Conservation (phyloP, 2,329 filamentous ascomycete genomes). For the Sporothrix variecibatus region DNA sequence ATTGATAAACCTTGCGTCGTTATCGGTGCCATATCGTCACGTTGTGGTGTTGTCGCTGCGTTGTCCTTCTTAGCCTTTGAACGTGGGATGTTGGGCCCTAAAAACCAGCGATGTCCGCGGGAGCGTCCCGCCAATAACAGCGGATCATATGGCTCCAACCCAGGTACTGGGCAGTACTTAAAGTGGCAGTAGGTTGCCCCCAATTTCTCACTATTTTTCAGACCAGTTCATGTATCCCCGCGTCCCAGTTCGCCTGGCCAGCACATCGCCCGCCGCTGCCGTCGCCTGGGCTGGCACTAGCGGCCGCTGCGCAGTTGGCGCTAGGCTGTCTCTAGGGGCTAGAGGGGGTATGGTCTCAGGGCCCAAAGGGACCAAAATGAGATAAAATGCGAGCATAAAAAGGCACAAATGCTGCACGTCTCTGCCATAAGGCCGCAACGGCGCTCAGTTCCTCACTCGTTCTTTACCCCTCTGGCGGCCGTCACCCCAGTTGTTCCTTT, state of each 20-base stretch:
- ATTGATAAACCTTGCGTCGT: background rate
- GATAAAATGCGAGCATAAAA: background rate
- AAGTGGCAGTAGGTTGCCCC: background rate
- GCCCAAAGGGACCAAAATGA: background rate
- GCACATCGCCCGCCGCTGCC: background rate
- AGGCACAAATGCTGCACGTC: background rate
- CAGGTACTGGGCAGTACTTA: conserved; percentile 9
- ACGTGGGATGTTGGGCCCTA: background rate
- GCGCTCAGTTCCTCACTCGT: background rate
- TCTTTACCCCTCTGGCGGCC: background rate
- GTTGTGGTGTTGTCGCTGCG: background rate
- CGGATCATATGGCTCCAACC: conserved; percentile 20
- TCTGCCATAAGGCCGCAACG: conserved; percentile 21
- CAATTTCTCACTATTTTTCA: background rate
- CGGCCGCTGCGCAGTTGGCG: conserved; percentile 23
- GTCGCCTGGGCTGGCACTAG: conserved; percentile 20
- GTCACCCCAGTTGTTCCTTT: conserved; percentile 25
- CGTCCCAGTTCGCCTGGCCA: background rate
- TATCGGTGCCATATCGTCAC: background rate
- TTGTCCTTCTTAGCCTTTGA: background rate
- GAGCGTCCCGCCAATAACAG: conserved; percentile 25
- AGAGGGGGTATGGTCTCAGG: background rate
- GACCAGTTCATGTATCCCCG: background rate
- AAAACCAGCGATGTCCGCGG: conserved; percentile 22
- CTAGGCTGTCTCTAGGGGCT: conserved; percentile 9